Conservation (phyloP, 768 basidiomycete genomes). For the Boletus patriciae region DNA sequence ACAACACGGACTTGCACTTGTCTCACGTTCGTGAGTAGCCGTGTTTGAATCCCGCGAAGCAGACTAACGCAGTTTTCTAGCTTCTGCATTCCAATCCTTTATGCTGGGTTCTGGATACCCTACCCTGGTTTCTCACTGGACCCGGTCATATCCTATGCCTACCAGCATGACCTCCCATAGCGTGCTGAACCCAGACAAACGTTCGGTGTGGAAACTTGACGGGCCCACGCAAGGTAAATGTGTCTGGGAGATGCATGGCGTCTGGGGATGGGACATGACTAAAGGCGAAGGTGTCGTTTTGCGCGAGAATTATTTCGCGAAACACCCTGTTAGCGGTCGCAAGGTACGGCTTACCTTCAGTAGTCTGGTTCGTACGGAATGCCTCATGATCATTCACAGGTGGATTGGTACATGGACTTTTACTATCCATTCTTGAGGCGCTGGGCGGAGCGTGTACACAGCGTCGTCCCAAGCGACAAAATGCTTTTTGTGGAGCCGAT, state of each 20-base stretch:
- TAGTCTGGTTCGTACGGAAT: background rate
- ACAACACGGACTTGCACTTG: slow-evolving; percentile 92
- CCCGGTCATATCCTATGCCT: slow-evolving; percentile 86
- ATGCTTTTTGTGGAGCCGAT: slow-evolving; percentile 81
- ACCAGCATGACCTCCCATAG: slow-evolving; percentile 61
- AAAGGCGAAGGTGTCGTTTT: slow-evolving; percentile 72
- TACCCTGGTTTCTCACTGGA: slow-evolving; percentile 75
- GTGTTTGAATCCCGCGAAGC: background rate
- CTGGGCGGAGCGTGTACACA: slow-evolving; percentile 64
- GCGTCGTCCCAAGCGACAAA: slow-evolving; percentile 49
- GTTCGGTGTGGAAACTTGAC: slow-evolving; percentile 68
- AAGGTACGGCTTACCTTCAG: slow-evolving; percentile 44
- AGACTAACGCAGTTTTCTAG: slow-evolving; percentile 35
- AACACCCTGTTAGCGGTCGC: slow-evolving; percentile 60
- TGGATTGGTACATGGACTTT: slow-evolving; percentile 86
- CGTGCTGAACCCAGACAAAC: slow-evolving; percentile 58
- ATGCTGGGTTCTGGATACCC: slow-evolving; percentile 89
- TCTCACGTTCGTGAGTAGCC: slow-evolving; percentile 64
- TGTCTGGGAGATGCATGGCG: slow-evolving; percentile 88
- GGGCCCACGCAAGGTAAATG: slow-evolving; percentile 75
- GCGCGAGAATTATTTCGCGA: slow-evolving; percentile 80
- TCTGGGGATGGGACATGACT: slow-evolving; percentile 83
- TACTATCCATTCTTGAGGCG: slow-evolving; percentile 74
- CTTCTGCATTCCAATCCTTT: slow-evolving; percentile 86
- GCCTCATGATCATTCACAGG: slow-evolving; percentile 36